Evolutionary conservation across 2,329 filamentous ascomycete species (phyloP), one percentile per base, ranked within the genome.

Genomic region (Alternaria novae-zelandiae): DNA sequence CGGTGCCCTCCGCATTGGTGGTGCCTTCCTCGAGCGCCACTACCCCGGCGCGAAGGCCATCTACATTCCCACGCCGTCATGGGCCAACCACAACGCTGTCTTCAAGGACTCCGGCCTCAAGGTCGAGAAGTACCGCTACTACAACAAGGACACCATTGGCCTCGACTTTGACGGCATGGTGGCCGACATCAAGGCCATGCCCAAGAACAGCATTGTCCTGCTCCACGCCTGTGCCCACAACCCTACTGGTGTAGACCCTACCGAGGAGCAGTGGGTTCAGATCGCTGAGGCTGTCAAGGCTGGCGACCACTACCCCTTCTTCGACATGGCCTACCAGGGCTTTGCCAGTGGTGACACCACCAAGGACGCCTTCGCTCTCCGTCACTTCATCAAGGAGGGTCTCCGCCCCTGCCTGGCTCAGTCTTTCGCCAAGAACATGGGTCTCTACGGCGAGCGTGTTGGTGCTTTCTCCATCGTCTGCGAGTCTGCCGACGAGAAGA

Each of bases 381-480:
- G 96, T 72, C 87, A 97, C 87, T 99, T 99, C 81, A 89, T 97
- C 80, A 88, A 93, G 84, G 86, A 97, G 84, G 95, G 95, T 75
- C 94, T 97, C 86, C 89, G 93, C 79, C 89, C 96, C 79, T 90
- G 89, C 78, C 89, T 98, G 68, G 91, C 92, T 76, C 95, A 98
- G 86, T 96, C 92, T 57, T 98, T 98, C 82, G 95, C 95, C 81
- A 98, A 98, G 91, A 99, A 99, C 89, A 98, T 99, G 95, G 96
- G 96, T 84, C 92, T 99, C 67, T 98, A 99, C 81, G 96, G 96
- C 80, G 96, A 99, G 87, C 95, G 96, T 84, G 93, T 97, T 65
- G 96, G 96, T 78, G 94, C 94, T 70, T 98, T 99, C 88, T 97
- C 94, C 74, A 87, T 98, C 72, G 91, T 97, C 75, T 92, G 91